phyloP scores from a whole-genome alignment of 352 stramenopile genomes.

The Pythium monospermum region DNA sequence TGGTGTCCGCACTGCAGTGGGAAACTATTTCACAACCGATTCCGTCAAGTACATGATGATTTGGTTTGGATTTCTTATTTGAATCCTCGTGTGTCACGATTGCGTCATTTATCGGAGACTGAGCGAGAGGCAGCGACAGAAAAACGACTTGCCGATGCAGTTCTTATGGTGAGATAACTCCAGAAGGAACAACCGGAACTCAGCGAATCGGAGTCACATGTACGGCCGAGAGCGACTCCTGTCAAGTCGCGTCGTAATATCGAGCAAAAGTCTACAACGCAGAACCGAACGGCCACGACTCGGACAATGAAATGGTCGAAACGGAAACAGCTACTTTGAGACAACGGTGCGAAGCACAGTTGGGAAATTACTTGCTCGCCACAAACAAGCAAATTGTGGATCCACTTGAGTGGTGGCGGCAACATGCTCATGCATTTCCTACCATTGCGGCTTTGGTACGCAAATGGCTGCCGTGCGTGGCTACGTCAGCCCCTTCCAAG shows the following conservation, averaged over 20 bases:
- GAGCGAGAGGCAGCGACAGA: neutral
- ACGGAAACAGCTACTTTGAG: too few relatives aligned
- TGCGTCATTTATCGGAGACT: neutral
- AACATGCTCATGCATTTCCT: neutral
- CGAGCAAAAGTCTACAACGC: neutral
- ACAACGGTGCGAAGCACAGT: too few relatives aligned
- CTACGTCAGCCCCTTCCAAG: slow-evolving; percentile 11
- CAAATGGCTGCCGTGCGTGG: slow-evolving; percentile 1
- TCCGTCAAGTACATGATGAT: neutral
- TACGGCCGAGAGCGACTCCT: neutral
- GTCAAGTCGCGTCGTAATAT: neutral
- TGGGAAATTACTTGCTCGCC: too few relatives aligned
- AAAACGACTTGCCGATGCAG: neutral
- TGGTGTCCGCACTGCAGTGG: too few relatives aligned
- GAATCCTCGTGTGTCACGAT: neutral
- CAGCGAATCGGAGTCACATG: neutral
- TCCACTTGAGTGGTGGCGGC: too few relatives aligned
- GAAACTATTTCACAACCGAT: slow-evolving; percentile 4
- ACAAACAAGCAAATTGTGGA: too few relatives aligned
- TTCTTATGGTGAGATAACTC: neutral
- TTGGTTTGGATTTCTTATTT: neutral
- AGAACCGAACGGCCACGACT: neutral
- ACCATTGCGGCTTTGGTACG: neutral
- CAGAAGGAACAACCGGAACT: neutral
- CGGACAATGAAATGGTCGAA: too few relatives aligned